These are phyloP conservation scores for Zymoseptoria tritici DNA, from an alignment of 2,329 filamentous ascomycete genomes.

Conservation along the genomic window DNA sequence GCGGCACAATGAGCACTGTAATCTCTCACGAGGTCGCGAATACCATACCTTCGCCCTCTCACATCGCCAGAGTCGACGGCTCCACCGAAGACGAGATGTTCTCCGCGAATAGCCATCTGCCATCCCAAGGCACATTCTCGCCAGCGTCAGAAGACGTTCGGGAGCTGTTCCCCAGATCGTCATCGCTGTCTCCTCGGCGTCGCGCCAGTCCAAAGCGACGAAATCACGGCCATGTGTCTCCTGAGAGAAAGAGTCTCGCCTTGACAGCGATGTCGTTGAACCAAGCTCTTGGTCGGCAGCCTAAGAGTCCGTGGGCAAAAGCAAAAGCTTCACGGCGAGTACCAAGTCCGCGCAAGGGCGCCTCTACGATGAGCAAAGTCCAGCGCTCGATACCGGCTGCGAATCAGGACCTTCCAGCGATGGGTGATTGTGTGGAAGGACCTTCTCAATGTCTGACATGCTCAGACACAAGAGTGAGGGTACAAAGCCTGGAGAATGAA, in stretches of 20 bases:
- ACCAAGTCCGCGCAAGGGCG: not conserved
- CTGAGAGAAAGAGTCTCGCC: not conserved
- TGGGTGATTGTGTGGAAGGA: not conserved
- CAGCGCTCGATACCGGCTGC: not conserved
- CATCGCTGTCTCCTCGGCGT: conserved; percentile 18
- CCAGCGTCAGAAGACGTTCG: conserved; percentile 20
- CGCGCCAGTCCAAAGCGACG: not conserved
- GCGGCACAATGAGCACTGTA: conserved; percentile 14
- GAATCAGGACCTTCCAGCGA: not conserved
- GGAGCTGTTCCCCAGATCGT: conserved; percentile 23
- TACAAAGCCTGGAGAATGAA: conserved; percentile 19
- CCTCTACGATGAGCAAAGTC: not conserved
- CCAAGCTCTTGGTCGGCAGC: conserved; percentile 4
- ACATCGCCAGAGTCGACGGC: conserved; percentile 4
- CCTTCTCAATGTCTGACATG: conserved; percentile 11
- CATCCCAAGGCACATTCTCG: conserved; percentile 12
- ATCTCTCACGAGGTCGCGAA: not conserved
- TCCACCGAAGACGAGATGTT: conserved; percentile 17
- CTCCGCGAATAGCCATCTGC: conserved; percentile 12
- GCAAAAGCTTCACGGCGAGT: conserved; percentile 13
- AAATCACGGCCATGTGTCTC: not conserved
- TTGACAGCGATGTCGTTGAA: conserved; percentile 10
- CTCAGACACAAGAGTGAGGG: conserved; percentile 11
- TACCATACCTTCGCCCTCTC: not conserved
- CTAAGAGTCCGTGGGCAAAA: conserved; percentile 20